Percentiles rank a stretch among this genome's conserved stretches.
Evolutionary conservation across 2,329 filamentous ascomycete genomes (phyloP).

Genomic region (Neodidymelliopsis sp.): DNA sequence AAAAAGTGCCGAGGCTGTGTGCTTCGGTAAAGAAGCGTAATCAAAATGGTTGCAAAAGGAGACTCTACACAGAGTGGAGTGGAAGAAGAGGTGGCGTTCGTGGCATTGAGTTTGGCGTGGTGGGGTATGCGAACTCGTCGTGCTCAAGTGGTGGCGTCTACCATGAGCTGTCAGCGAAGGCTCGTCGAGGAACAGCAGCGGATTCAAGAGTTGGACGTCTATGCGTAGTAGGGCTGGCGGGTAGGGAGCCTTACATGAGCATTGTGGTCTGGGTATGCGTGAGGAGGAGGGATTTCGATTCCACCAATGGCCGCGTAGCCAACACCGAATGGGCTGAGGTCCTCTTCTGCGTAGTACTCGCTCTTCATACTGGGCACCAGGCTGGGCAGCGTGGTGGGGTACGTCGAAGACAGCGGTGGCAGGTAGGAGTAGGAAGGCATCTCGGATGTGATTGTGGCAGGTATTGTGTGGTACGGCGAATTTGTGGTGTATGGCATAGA

Average conservation of each 20-base stretch:
- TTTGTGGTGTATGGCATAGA: conserved; percentile 60
- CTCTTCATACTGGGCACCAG: conserved; percentile 70
- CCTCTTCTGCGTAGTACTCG: conserved; percentile 66
- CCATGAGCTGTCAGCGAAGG: conserved; percentile 47
- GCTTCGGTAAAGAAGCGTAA: conserved; percentile 21
- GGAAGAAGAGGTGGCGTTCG: conserved; percentile 65
- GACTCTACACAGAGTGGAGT: conserved; percentile 33
- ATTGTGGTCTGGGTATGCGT: conserved; percentile 71
- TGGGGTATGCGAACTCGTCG: conserved; percentile 62
- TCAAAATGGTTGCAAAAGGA: neutral
- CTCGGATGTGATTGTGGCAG: conserved; percentile 47
- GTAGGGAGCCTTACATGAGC: conserved; percentile 75
- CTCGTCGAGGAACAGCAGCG: conserved; percentile 36
- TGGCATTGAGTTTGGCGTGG: conserved; percentile 77
- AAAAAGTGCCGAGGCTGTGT: conserved; percentile 33
- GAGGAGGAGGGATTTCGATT: conserved; percentile 68
- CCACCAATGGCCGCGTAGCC: conserved; percentile 70
- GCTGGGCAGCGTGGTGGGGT: conserved; percentile 67
- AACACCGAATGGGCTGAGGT: conserved; percentile 71
- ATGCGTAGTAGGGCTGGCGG: conserved; percentile 50
- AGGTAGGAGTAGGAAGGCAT: conserved; percentile 63
- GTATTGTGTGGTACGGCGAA: conserved; percentile 49
- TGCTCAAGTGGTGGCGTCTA: conserved; percentile 81
- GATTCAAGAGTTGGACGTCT: conserved; percentile 36
- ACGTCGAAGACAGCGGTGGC: conserved; percentile 55